These are phyloP conservation scores for Hydnum rufescens DNA, from an alignment of 768 basidiomycete genomes.

Conservation along the genomic window DNA sequence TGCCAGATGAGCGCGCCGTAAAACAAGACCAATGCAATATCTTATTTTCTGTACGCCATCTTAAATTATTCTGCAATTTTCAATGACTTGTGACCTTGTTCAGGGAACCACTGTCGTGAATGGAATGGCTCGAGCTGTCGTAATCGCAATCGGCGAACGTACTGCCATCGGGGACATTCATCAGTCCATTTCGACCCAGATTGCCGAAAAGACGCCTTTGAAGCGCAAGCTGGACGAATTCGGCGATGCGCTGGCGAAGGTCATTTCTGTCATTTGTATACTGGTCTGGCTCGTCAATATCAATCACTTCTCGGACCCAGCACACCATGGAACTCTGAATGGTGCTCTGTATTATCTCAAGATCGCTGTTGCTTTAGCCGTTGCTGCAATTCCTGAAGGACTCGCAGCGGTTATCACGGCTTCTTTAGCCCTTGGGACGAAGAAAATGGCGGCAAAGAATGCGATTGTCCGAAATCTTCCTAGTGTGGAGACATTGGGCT, in stretches of 20 bases:
- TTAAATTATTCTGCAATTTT: background rate
- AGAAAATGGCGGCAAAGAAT: constrained; percentile 98
- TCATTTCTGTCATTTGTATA: constrained; percentile 91
- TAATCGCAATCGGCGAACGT: constrained; percentile 63
- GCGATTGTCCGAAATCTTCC: constrained; percentile 94
- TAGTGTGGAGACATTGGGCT: constrained; percentile 91
- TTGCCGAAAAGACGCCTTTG: constrained; percentile 87
- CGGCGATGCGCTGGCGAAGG: constrained; percentile 91
- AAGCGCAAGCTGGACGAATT: constrained; percentile 98
- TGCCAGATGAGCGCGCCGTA: constrained; percentile 61
- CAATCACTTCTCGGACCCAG: constrained; percentile 88
- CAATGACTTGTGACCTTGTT: background rate
- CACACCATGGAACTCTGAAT: constrained; percentile 75
- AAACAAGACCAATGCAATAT: constrained; percentile 99
- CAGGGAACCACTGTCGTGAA: constrained; percentile 94
- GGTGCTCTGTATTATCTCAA: constrained; percentile 99
- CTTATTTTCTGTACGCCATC: constrained; percentile 57
- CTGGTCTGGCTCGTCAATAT: constrained; percentile 97
- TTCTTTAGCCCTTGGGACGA: constrained; percentile 87
- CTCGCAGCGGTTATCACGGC: constrained; percentile 97
- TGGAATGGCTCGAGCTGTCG: constrained; percentile 71
- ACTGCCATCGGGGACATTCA: constrained; percentile 97
- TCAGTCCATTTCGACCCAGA: constrained; percentile 84
- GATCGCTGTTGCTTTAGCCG: constrained; percentile 96
- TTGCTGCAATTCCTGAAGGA: constrained; percentile 96